Base-by-base conservation (phyloP, 768 basidiomycete genomes). In the Lactarius deliciosus region DNA sequence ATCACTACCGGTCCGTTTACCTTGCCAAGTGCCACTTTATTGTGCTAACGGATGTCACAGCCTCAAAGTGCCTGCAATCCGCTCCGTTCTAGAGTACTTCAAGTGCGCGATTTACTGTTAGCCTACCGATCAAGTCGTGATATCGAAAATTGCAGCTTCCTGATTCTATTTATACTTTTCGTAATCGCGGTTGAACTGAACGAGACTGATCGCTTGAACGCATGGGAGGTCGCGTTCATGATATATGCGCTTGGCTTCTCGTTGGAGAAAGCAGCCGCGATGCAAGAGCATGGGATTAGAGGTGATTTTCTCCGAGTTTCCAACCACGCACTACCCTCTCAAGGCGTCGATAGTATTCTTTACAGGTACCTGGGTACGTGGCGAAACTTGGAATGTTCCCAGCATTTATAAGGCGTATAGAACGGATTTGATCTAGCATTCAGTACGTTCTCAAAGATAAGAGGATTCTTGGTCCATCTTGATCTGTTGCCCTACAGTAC, bases 351-450 rank as follows among this genome's bases (percentile, higher is more conserved):
- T 22, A 92, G 91, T 92, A 11, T 92, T 88, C 76, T 91, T 90
- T 77, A 91, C 88, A 73, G 91, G 91, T 30, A 92, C 91, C 45
- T 92, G 91, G 90, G 90, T 90, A 70, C 59, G 81, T 73, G 32
- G 32, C 53, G 20, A 38, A 50, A 60, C 20, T 36, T 20, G n/a
- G 20, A 22, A 3, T 28, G 7, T 60, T 41, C 34, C 30, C 63
- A 16, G 32, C 40, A 40, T 65, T 30, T 43, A 64, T 40, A 40
- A 25, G 71, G 69, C 70, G 30, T 20, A 20, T 72, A 90, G 91
- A 96, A 97, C 69, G 94, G 94, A 0, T 98, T 98, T 74, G 96
- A 98, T 75, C 71, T 96, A 61, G 91, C 92, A 57, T 95, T 97
- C 77, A 88, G 91, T 92, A 65, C 20, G 81, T 74, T 55, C 40